Conservation (phyloP, 371 early-diverging fungal genomes). For the Mucor plumbeus region DNA sequence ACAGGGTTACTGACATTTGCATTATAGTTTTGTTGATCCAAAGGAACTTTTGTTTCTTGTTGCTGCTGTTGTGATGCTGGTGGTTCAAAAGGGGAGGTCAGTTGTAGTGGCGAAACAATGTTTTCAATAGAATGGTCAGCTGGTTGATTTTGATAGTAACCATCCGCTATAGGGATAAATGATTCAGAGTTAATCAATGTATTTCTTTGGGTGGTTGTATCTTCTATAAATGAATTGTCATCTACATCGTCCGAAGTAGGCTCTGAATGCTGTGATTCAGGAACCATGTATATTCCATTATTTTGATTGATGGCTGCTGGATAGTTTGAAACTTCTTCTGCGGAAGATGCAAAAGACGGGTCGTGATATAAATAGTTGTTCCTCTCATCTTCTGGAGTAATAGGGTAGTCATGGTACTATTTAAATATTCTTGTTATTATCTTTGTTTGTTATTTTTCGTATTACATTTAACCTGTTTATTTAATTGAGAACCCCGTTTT, state of each 20-base stretch:
- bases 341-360: neutral
- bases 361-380: neutral
- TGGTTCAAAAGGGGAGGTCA: neutral
- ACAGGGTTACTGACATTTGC: neutral
- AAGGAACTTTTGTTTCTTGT: neutral
- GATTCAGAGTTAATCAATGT: slow-evolving; percentile 11
- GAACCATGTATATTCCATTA: neutral
- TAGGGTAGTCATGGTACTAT: slow-evolving; percentile 2
- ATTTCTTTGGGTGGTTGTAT: slow-evolving; percentile 8
- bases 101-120: neutral
- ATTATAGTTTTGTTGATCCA: neutral
- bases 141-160: neutral
- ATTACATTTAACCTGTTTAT: neutral
- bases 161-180: neutral
- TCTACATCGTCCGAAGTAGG: slow-evolving; percentile 2
- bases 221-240: slow-evolving; percentile 7
- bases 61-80: neutral
- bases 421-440: neutral
- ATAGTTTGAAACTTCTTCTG: slow-evolving; percentile 1
- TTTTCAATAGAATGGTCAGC: neutral
- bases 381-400: slow-evolving; percentile 13
- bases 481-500: neutral
- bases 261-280: neutral
- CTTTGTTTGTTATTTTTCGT: neutral
- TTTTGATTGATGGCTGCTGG: neutral